A percentile compares a stretch with the other conserved stretches of the same genome.
Conservation (phyloP, 768 basidiomycete genomes). For the Calvatia gigantea region DNA sequence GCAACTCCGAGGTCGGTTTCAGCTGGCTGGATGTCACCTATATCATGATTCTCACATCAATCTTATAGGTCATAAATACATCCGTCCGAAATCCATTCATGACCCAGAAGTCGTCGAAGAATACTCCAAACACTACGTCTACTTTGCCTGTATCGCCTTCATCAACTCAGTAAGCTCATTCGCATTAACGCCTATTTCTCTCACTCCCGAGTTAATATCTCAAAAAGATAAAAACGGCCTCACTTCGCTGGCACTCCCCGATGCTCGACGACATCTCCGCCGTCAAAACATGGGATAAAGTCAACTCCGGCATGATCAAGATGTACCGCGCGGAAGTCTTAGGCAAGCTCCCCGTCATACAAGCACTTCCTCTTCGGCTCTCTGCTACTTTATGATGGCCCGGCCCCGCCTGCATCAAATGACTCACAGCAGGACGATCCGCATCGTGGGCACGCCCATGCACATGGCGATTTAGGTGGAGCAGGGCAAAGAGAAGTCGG, state of each 20-base stretch:
- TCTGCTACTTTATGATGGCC: conserved; percentile 66
- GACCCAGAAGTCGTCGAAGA: conserved; percentile 90
- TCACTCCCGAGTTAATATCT: not conserved
- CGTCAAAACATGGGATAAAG: conserved; percentile 94
- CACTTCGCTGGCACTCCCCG: conserved; percentile 95
- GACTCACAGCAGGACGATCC: conserved; percentile 16
- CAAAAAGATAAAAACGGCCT: conserved; percentile 91
- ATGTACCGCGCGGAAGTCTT: conserved; percentile 97
- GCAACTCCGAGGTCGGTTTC: conserved; percentile 56
- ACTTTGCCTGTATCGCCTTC: conserved; percentile 92
- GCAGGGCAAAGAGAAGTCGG: conserved; percentile 53
- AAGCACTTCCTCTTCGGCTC: conserved; percentile 96
- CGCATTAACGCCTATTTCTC: not conserved
- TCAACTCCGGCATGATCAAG: conserved; percentile 94
- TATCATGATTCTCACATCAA: not conserved
- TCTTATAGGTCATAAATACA: conserved; percentile 74
- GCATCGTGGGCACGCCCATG: conserved; percentile 50
- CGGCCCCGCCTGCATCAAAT: conserved; percentile 31
- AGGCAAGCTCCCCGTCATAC: conserved; percentile 91
- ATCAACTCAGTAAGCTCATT: conserved; percentile 76
- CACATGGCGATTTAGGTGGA: conserved; percentile 32
- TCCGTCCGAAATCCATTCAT: conserved; percentile 90
- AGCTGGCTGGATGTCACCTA: not conserved
- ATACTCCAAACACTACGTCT: conserved; percentile 91
- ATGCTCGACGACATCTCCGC: conserved; percentile 99